Base-by-base conservation (phyloP, 805 yeast genomes). In the Saccharomycopsis sp. region DNA sequence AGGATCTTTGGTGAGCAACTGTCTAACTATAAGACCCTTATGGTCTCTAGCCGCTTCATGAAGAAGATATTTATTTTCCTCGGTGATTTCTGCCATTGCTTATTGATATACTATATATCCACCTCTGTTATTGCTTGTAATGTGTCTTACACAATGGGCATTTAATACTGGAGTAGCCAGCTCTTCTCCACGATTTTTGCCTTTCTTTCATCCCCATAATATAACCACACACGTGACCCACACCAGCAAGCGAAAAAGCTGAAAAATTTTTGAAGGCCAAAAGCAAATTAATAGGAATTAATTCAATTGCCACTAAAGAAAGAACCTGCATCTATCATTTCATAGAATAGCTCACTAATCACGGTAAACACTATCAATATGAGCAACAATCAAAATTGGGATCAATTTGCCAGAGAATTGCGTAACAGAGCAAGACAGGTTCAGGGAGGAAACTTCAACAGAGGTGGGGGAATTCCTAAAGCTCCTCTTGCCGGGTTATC, bases 11-110 rank as follows among this genome's bases (percentile, higher is more conserved):
- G 72, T 70, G 3, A 89, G 66, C 1, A 86, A 65, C 1, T 78
- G 76, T 60, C 77, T 76, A 12, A 83, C 89, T 3, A 77, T 73
- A 19, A 77, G 70, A 2, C 74, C 65, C 52, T 87, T 78, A 49
- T 84, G 84, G 19, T 84, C 84, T 64, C 83, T 77, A 3, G 87
- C 86, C 2, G 93, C 92, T 52, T 83, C 82, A 63, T 84, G 88
- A 3, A 86, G 61, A 34, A 71, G 66, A 50, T 57, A 65, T 24
- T 59, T 34, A 14, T 23, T 55, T 41, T 44, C 24, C 15, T 57
- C 54, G 41, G 25, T 38, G 3, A 12, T 29, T 29, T 29, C 38
- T 29, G 38, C 38, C 38, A 29, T 29, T 29, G 5, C n/a, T 29
- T 29, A 7, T 29, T 5, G 38, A 29, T 29, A 29, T 29, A 29